These are phyloP conservation scores for Beauveria australis DNA, from an alignment of 2,329 filamentous ascomycete genomes.

Conservation along the genomic window DNA sequence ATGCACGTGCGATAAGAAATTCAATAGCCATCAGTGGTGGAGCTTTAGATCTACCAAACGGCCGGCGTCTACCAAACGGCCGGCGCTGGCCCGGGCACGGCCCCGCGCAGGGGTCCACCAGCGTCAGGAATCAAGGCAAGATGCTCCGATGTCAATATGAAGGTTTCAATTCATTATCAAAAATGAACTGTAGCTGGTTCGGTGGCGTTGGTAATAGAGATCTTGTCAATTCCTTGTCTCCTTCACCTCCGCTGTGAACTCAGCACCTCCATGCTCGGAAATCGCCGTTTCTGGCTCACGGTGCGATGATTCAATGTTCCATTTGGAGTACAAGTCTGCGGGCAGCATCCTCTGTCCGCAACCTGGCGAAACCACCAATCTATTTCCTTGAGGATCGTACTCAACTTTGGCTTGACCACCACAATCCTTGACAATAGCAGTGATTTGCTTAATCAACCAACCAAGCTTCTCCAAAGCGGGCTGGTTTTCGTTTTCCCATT, in stretches of 20 bases:
- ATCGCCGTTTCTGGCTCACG: too few relatives aligned
- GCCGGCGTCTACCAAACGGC: not conserved
- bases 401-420: not conserved
- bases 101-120: not conserved
- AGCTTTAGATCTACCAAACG: not conserved
- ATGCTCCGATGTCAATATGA: too few relatives aligned
- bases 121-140: too few relatives aligned
- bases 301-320: not conserved
- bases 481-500: conserved; percentile 29
- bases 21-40: not conserved
- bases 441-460: not conserved
- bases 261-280: too few relatives aligned
- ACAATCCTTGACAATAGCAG: not conserved
- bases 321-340: not conserved
- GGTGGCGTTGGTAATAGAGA: too few relatives aligned
- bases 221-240: too few relatives aligned
- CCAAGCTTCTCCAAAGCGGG: conserved; percentile 16
- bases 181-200: too few relatives aligned
- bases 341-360: not conserved
- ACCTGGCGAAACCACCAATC: not conserved
- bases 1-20: conserved; percentile 28
- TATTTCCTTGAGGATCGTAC: not conserved
- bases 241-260: too few relatives aligned
- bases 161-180: too few relatives aligned
- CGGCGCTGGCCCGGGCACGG: not conserved